A percentile compares a stretch with the other conserved stretches of the same genome.
These are phyloP conservation scores for Leccinum laetum DNA, from an alignment of 1,284 basidiomycete genomes.

Conservation along the genomic window DNA sequence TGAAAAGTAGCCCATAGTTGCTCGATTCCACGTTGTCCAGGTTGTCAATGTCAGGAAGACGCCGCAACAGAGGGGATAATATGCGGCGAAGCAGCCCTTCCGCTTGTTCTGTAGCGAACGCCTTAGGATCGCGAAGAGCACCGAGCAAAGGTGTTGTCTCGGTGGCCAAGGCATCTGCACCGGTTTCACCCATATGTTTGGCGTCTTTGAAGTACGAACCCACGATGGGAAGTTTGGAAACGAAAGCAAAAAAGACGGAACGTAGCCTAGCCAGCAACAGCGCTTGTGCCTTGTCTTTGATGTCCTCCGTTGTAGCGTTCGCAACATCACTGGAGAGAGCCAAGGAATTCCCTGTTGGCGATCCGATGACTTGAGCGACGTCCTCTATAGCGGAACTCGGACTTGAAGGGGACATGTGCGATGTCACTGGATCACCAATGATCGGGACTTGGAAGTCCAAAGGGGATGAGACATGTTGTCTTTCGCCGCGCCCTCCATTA, in stretches of 20 bases:
- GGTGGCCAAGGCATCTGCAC: constrained; percentile 3
- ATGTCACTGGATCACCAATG: background rate
- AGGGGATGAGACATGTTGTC: background rate
- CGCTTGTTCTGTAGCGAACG: constrained; percentile 20
- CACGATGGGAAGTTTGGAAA: constrained; percentile 20
- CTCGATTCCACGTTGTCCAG: constrained; percentile 17
- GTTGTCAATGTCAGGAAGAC: constrained; percentile 21
- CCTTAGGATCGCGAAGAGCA: constrained; percentile 24
- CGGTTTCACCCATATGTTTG: constrained; percentile 4
- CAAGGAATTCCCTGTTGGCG: background rate
- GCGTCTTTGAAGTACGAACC: constrained; percentile 21
- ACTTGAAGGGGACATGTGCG: background rate
- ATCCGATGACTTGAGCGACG: constrained; percentile 5
- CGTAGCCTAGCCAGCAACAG: constrained; percentile 12
- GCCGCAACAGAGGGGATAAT: constrained; percentile 17
- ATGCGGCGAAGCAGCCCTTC: constrained; percentile 20
- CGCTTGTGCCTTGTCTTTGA: constrained; percentile 7
- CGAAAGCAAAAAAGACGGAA: constrained; percentile 10
- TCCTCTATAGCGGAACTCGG: background rate
- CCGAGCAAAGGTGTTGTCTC: constrained; percentile 30
- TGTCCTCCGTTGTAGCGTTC: constrained; percentile 1
- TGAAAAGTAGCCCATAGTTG: constrained; percentile 10
- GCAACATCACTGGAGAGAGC: background rate
- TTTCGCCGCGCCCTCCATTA: constrained; percentile 1
- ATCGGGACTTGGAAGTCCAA: constrained; percentile 2